Conservation (phyloP, 2,329 filamentous ascomycete genomes). For the Pestalotiopsis sp. region DNA sequence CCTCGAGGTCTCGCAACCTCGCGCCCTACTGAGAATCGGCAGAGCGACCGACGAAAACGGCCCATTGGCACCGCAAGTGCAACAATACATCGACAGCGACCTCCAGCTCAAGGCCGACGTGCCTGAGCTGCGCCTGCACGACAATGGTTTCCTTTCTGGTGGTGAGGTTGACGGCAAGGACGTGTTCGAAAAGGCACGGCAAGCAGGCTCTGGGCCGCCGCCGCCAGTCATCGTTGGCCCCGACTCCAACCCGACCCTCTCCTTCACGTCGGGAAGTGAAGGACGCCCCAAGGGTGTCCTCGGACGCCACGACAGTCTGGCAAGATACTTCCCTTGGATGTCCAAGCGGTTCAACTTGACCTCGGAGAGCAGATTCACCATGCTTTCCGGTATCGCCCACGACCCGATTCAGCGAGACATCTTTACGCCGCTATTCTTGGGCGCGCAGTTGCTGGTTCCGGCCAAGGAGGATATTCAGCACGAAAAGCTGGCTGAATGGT, state of each 20-base stretch:
- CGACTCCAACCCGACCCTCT: slow-evolving; percentile 77
- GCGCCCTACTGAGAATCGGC: slow-evolving; percentile 72
- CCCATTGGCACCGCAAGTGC: slow-evolving; percentile 52
- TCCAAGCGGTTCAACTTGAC: slow-evolving; percentile 76
- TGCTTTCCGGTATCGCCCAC: slow-evolving; percentile 84
- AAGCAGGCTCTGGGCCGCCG: slow-evolving; percentile 59
- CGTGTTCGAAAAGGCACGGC: slow-evolving; percentile 69
- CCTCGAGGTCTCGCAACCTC: slow-evolving; percentile 76
- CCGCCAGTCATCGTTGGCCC: slow-evolving; percentile 81
- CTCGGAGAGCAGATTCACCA: slow-evolving; percentile 75
- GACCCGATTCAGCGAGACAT: slow-evolving; percentile 75
- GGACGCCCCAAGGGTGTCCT: slow-evolving; percentile 84
- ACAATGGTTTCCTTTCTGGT: slow-evolving; percentile 74
- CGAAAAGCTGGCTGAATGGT: slow-evolving; percentile 87
- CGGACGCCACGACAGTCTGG: slow-evolving; percentile 83
- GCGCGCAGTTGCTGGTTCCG: slow-evolving; percentile 77
- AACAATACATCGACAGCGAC: slow-evolving; percentile 71
- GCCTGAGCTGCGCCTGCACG: slow-evolving; percentile 70
- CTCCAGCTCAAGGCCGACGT: slow-evolving; percentile 74
- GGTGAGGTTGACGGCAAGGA: slow-evolving; percentile 69
- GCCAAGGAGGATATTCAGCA: slow-evolving; percentile 83
- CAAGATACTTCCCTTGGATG: slow-evolving; percentile 95
- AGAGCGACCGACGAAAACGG: slow-evolving; percentile 72
- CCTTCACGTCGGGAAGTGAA: slow-evolving; percentile 75
- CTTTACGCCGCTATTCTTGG: slow-evolving; percentile 87